Percentiles rank a stretch among this genome's conserved stretches.
phyloP scores from a whole-genome alignment of 768 basidiomycete species.

The Auriscalpium orientale region DNA sequence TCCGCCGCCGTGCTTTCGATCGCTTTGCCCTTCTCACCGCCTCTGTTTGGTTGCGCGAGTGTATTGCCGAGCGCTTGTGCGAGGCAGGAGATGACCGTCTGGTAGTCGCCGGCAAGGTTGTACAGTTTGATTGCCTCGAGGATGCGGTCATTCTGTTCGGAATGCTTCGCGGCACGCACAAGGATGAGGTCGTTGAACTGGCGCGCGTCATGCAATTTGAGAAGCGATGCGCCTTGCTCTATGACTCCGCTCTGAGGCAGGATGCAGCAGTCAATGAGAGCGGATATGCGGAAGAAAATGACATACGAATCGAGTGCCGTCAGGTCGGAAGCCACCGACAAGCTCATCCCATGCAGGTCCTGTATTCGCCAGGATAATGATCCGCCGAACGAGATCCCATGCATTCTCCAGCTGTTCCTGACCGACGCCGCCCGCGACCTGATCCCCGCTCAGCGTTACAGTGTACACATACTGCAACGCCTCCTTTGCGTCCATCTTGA shows the following conservation, averaged over 20 bases:
- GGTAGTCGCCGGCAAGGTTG: constrained; percentile 88
- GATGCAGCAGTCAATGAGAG: background rate
- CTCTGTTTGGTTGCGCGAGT: constrained; percentile 50
- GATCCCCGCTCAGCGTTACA: constrained; percentile 70
- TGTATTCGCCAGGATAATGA: constrained; percentile 70
- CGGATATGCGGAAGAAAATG: background rate
- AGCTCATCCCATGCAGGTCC: constrained; percentile 88
- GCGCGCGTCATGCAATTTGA: constrained; percentile 57
- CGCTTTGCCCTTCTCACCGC: constrained; percentile 55
- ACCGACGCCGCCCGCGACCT: constrained; percentile 53
- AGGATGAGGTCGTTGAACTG: constrained; percentile 82
- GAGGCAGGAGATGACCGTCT: constrained; percentile 80
- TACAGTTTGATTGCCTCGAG: constrained; percentile 92
- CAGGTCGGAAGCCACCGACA: constrained; percentile 84
- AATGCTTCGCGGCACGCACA: constrained; percentile 70
- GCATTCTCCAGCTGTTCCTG: constrained; percentile 77
- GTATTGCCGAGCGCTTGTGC: constrained; percentile 83
- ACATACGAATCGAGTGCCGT: constrained; percentile 83
- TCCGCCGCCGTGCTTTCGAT: constrained; percentile 72
- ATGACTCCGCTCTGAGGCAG: constrained; percentile 71
- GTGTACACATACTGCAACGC: constrained; percentile 94
- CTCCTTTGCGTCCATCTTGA: constrained; percentile 87
- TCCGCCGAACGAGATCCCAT: constrained; percentile 73
- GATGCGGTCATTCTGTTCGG: constrained; percentile 76
- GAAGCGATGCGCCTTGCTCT: constrained; percentile 71